These are phyloP conservation scores for Chalciporus piperatus DNA, from an alignment of 768 basidiomycete genomes.

Conservation along the genomic window DNA sequence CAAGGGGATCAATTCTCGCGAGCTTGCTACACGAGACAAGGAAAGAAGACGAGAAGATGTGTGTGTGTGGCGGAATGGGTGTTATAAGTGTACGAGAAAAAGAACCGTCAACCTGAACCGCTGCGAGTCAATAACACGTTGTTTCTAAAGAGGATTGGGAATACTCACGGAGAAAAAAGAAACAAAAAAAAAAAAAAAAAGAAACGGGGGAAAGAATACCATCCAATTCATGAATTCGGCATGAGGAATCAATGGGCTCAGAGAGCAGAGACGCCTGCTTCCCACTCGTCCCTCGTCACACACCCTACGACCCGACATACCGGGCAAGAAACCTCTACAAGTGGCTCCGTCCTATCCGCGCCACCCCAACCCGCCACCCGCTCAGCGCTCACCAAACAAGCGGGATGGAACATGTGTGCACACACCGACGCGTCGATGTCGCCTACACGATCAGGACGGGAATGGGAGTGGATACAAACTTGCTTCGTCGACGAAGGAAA, in stretches of 20 bases:
- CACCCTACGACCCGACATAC: slow-evolving; percentile 65
- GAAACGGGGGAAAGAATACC: neutral
- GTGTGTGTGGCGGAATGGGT: neutral
- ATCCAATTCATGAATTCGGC: neutral
- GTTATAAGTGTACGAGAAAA: neutral
- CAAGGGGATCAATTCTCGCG: neutral
- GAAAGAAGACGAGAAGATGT: slow-evolving; percentile 1
- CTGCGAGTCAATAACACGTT: neutral
- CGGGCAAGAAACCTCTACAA: slow-evolving; percentile 71
- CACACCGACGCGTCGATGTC: slow-evolving; percentile 40
- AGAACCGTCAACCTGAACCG: neutral
- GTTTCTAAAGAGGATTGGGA: neutral
- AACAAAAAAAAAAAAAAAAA: slow-evolving; percentile 4
- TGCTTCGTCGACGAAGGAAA: slow-evolving; percentile 20
- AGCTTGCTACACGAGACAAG: neutral
- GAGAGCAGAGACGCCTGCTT: slow-evolving; percentile 38
- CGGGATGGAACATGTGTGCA: slow-evolving; percentile 65
- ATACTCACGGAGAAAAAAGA: neutral
- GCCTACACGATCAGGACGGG: slow-evolving; percentile 12
- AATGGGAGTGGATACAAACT: slow-evolving; percentile 21
- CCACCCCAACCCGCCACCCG: slow-evolving; percentile 62
- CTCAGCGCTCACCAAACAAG: slow-evolving; percentile 68
- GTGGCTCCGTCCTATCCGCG: slow-evolving; percentile 37
- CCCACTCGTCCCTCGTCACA: slow-evolving; percentile 62
- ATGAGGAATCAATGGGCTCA: slow-evolving; percentile 7